Base-by-base conservation (phyloP, 495 filamentous ascomycete genomes). In the Hypoxylon lienhwacheense region DNA sequence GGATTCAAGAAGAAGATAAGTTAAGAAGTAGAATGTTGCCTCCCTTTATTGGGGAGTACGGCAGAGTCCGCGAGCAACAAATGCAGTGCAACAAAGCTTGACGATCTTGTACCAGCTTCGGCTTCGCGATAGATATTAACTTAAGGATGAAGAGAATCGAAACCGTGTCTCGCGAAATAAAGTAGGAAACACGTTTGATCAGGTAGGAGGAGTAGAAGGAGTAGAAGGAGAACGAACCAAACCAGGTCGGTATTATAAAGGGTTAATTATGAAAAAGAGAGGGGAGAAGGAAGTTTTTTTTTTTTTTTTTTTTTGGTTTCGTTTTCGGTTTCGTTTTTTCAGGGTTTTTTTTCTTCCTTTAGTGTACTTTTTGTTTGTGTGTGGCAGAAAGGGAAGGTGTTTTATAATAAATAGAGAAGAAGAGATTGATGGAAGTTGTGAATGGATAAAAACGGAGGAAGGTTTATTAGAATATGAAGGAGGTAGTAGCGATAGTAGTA, bases 361-460 rank as follows among this genome's bases (percentile, higher is more conserved):
- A n/a, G n/a, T n/a, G n/a, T n/a, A n/a, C n/a, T n/a, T n/a, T n/a
- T 28, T 7, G 10, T 33, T 39, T 26, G 16, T 11, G 14, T 19
- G 24, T 44, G 42, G 44, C 20, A 21, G 36, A 36, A 28, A 29
- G 31, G 25, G 14, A 47, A 24, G 37, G 22, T 29, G 48, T 26
- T 28, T 22, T n/a, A n/a, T n/a, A n/a, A n/a, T n/a, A n/a, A n/a
- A n/a, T n/a, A n/a, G 35, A 52, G 25, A 34, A n/a, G 21, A 17
- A 51, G 47, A 52, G 28, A 48, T 32, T 39, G 11, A 43, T 31
- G 26, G 28, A 47, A 41, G 48, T 55, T 31, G 53, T 28, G 33
- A 46, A 53, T 53, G 59, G 47, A 55, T 59, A 54, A 54, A n/a
- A 59, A 59, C 42, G 41, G 53, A 54, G 21, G 32, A 41, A 50